Conservation (phyloP, 2,329 filamentous ascomycete genomes). For the Incumbomyces delicatus region DNA sequence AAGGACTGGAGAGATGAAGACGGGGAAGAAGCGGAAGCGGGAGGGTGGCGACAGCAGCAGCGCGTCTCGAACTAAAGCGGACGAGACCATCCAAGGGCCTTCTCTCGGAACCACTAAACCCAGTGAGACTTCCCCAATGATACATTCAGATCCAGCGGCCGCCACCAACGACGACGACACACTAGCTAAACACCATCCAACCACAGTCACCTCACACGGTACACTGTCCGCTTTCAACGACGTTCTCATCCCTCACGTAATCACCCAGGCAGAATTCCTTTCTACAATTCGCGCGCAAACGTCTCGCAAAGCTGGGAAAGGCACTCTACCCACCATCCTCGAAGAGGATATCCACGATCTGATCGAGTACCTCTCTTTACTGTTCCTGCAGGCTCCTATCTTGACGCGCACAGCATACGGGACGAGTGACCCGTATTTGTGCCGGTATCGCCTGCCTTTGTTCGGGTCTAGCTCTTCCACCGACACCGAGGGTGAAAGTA, state of each 20-base stretch:
- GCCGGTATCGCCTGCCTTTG: constrained; percentile 26
- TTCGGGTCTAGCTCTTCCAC: too few species aligned
- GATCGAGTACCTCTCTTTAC: constrained; percentile 53
- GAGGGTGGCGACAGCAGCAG: neutral
- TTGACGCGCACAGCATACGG: constrained; percentile 25
- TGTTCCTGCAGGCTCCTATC: constrained; percentile 37
- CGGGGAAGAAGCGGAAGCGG: constrained; percentile 1
- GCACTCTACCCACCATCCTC: constrained; percentile 21
- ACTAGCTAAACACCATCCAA: constrained; percentile 25
- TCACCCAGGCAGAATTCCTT: neutral
- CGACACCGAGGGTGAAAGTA: too few species aligned
- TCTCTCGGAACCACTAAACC: too few species aligned
- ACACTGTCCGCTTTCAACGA: constrained; percentile 17
- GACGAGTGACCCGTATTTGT: constrained; percentile 34
- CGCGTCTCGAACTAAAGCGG: too few species aligned
- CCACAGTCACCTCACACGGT: constrained; percentile 14
- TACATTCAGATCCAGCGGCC: too few species aligned
- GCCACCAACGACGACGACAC: constrained; percentile 1
- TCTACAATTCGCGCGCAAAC: neutral
- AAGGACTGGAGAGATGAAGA: neutral
- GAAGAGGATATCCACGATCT: constrained; percentile 52
- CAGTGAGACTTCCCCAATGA: too few species aligned
- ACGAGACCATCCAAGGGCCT: neutral
- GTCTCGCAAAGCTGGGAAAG: neutral
- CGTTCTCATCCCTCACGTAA: constrained; percentile 16